Base-by-base conservation (phyloP, 2,329 filamentous ascomycete species). In the Nemania sp. region DNA sequence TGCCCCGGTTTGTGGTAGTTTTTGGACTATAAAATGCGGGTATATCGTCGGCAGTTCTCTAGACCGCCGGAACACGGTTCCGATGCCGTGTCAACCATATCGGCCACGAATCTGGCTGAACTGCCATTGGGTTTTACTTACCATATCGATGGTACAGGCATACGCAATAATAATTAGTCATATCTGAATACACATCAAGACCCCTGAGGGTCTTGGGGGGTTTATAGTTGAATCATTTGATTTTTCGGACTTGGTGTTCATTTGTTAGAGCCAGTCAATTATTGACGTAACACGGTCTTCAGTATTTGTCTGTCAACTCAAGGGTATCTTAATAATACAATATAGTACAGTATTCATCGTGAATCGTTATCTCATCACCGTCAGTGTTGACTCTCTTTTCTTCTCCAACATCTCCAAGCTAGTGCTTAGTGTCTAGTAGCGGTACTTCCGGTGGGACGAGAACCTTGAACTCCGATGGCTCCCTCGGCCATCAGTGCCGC, bases 401-500 rank as follows among this genome's bases (percentile, higher is more conserved):
- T 38, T 5, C 5, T 27, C 52, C 26, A n/a, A n/a, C 20, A 18
- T 43, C 15, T 29, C 4, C 18, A 29, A 52, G 2, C 2, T 1
- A 10, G 20, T 11, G n/a, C n/a, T 24, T 10, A 5, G 8, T 22
- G 41, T 26, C 38, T 69, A 72, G 54, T 72, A 70, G 24, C 59
- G 61, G 20, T 68, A 68, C 55, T 66, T 70, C 24, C 66, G 62
- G 43, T 41, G 64, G 3, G 68, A 57, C 8, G 65, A 62, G 45
- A 63, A 18, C 13, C 49, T 22, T 22, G 62, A 43, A 20, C 52
- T 29, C 57, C 78, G 82, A 67, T 77, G 85, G 64, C 82, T 84
- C 66, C 88, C 88, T 43, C 89, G 87, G 2, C 91, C 91, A 78
- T 93, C 91, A 54, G 91, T 93, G 47, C 91, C 91, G 73, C 88